Base-by-base conservation (phyloP, 192 early-diverging fungal species). In the Fimicolochytrium jonesii region DNA sequence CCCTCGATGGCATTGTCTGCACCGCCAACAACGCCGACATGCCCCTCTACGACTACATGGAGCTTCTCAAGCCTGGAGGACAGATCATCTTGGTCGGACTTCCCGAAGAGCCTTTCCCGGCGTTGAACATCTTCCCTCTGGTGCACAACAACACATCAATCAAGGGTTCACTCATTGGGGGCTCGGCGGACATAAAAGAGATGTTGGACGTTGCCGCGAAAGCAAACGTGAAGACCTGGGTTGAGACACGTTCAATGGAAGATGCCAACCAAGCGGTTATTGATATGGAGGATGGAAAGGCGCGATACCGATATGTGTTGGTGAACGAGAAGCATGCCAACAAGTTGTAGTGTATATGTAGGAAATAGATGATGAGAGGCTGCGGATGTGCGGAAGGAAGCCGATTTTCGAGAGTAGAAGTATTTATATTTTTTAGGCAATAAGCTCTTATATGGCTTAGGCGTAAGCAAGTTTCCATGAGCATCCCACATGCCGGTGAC, bases 161-260 rank as follows among this genome's bases (percentile, higher is more conserved):
- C 67, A 7, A 88, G 50, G 89, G 87, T 1, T 85, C 82, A 22
- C 36, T 85, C 60, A 81, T 88, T 26, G 88, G 84, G 44, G 75
- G 82, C 15, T 59, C 80, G 42, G 61, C 76, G 35, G 71, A 82
- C 5, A 64, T 87, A 32, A 71, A 75, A 29, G 67, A 80, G 50
- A 88, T 86, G 74, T 65, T 90, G 0, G 77, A 87, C 20, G 86
- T 90, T 64, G 85, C 87, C 3, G 77, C 81, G 18, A 57, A 85
- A 59, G 80, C 89, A 63, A 74, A 85, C 31, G 80, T 92, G 59
- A 73, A 70, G 48, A 82, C 88, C 3, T 68, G 70, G 49, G 83
- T 92, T 54, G 82, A 91, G 43, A 74, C 77, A 35, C 71, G 77
- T 53, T 77, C 78, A 4, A 80, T 88, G 61, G 54, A 75, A 31